These are phyloP conservation scores for Populus simonii DNA, from an alignment of 345 rosid genomes.

Conservation along the genomic window DNA sequence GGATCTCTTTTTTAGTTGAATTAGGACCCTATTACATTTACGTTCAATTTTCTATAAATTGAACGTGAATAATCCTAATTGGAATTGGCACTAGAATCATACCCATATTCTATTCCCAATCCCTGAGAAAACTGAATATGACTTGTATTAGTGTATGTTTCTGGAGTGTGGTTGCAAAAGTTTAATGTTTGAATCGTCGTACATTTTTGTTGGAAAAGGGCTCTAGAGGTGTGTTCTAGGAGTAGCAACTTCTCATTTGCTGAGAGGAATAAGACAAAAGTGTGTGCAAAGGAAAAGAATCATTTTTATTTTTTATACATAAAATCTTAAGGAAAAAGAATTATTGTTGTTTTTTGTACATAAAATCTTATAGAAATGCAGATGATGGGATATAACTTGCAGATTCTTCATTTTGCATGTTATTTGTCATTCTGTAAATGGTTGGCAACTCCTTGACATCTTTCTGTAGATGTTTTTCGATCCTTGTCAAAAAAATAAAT, in stretches of 20 bases:
- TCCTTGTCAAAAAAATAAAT: not conserved
- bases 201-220: not conserved
- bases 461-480: not conserved
- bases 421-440: not conserved
- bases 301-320: not conserved
- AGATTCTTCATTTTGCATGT: not conserved
- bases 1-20: not conserved
- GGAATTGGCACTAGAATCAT: not conserved
- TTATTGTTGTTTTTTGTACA: not conserved
- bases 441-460: not conserved
- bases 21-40: not conserved
- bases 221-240: not conserved
- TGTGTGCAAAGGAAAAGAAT: not conserved
- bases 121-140: too few relatives aligned
- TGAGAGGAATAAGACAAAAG: not conserved
- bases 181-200: not conserved
- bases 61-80: not conserved
- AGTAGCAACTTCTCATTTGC: not conserved
- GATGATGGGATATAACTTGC: not conserved
- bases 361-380: not conserved
- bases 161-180: not conserved
- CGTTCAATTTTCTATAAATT: not conserved
- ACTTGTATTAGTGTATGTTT: too few relatives aligned
- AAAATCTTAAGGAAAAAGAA: not conserved
- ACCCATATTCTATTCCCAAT: not conserved